Evolutionary conservation across 805 yeast species (phyloP), one percentile per base, ranked within the genome.

Genomic region (Saturnispora sanitii): DNA sequence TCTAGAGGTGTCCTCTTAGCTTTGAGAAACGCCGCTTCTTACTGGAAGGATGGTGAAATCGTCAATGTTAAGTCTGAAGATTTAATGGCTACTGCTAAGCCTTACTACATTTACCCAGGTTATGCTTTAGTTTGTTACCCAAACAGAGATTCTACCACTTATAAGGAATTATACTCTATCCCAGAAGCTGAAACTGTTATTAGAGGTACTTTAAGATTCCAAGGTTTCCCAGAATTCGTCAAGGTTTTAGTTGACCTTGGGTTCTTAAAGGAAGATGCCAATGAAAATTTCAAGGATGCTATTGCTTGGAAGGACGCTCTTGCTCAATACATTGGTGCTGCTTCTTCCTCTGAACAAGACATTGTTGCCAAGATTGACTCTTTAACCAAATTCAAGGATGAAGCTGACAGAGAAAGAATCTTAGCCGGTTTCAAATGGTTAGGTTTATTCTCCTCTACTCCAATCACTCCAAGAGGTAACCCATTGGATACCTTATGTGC

Each of bases 171-270:
- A 52, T 92, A 92, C 67, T 65, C 75, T 57, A 92, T 92, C 47
- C 98, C 98, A 51, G 98, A 92, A 71, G 97, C 97, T 51, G 86
- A 92, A 59, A 86, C 95, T 45, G 86, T 90, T 47, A 75, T 92
- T 57, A 83, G 98, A 71, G 98, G 98, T 60, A 92, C 98, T 49
- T 74, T 92, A 61, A 79, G 98, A 70, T 92, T 73, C 78, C 96
- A 87, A 70, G 98, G 98, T 38, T 92, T 92, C 90, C 96, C 97
- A 45, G 95, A 90, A 69, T 90, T 92, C 63, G 80, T 88, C 63
- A 88, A 88, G 70, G 96, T 82, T 35, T 74, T 92, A 38, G 97
- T 92, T 44, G 97, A 90, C 65, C 67, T 87, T 53, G 96, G 96
- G 20, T 80, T 92, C 75, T 73, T 92, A 60, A 79, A 77, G 60